Base-by-base conservation (phyloP, 2,329 filamentous ascomycete genomes). In the Phoma sp. region DNA sequence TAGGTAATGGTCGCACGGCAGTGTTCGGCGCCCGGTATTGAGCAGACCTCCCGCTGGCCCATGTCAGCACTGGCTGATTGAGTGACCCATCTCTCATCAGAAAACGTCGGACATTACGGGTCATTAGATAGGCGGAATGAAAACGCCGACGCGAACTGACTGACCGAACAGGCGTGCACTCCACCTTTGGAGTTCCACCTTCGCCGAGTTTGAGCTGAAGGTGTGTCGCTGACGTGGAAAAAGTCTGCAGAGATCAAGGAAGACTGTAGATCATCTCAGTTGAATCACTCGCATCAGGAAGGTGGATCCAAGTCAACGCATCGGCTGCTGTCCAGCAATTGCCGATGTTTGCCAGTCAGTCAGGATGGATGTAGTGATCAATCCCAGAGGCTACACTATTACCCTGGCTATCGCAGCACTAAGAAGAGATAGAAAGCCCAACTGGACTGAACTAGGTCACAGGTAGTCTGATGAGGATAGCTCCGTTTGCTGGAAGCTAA, bases 281-380 rank as follows among this genome's bases (percentile, higher is more conserved):
- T 7, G 25, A 40, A 45, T 52, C 35, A 14, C 42, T 42, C 38
- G 47, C 30, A 45, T 47, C 41, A 46, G 37, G 41, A 42, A 42
- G 36, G 52, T 46, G 41, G 37, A 49, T 37, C 52, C 25, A 32
- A 9, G 14, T 36, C 30, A 36, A 49, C 10, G 22, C 4, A 37
- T 30, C 41, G 37, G 52, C 24, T 46, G 23, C 37, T 50, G 39
- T 24, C 10, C 13, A 46, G 37, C 36, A 49, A 55, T 40, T 55
- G 46, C 46, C 52, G 46, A 25, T 38, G 18, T 25, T 10, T 36
- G 10, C 9, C 24, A 29, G 14, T n/a, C 30, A 27, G 2, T 14
- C 23, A 23, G 36, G 24, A 29, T 22, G 25, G 29, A 7, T 35
- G 29, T 11, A 29, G 14, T 29, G 14, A 23, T 49, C 22, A 38